These are phyloP conservation scores for Schizosaccharomyces cryophilus DNA, from an alignment of 805 yeast species.

Conservation along the genomic window DNA sequence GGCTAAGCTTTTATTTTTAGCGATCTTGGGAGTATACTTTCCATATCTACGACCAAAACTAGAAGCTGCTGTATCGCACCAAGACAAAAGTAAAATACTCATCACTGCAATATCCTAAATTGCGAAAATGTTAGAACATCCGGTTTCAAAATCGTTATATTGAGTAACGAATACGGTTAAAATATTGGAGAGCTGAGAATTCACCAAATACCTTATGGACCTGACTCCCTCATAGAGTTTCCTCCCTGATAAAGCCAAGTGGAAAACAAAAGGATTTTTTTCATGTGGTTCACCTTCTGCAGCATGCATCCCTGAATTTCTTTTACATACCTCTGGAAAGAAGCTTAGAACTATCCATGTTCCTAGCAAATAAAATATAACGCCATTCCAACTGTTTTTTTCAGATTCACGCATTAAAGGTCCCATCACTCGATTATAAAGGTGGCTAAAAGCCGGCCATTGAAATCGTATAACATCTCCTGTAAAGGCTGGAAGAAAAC, in stretches of 20 bases:
- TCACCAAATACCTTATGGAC: too few species aligned
- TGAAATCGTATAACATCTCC: conserved; percentile 48
- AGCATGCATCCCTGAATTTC: neutral
- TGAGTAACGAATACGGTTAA: too few species aligned
- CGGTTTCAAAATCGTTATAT: too few species aligned
- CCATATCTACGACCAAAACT: conserved; percentile 78
- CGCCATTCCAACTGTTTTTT: conserved; percentile 51
- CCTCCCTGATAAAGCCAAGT: neutral
- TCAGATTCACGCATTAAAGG: conserved; percentile 70
- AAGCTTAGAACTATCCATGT: conserved; percentile 40
- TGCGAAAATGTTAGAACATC: too few species aligned
- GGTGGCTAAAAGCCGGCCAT: conserved; percentile 33
- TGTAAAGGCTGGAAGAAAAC: conserved; percentile 30
- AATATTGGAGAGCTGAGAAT: too few species aligned
- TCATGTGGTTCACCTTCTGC: neutral
- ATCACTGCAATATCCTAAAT: conserved; percentile 56
- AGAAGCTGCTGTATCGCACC: conserved; percentile 97
- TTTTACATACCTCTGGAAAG: conserved; percentile 20
- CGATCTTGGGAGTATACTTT: conserved; percentile 52
- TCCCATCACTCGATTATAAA: conserved; percentile 46
- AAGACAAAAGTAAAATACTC: conserved; percentile 58
- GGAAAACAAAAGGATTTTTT: neutral
- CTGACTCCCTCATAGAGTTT: too few species aligned
- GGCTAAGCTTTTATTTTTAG: conserved; percentile 58
- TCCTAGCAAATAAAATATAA: conserved; percentile 68